Conservation (phyloP, 2,329 filamentous ascomycete species). For the Acrocalymma vagum region DNA sequence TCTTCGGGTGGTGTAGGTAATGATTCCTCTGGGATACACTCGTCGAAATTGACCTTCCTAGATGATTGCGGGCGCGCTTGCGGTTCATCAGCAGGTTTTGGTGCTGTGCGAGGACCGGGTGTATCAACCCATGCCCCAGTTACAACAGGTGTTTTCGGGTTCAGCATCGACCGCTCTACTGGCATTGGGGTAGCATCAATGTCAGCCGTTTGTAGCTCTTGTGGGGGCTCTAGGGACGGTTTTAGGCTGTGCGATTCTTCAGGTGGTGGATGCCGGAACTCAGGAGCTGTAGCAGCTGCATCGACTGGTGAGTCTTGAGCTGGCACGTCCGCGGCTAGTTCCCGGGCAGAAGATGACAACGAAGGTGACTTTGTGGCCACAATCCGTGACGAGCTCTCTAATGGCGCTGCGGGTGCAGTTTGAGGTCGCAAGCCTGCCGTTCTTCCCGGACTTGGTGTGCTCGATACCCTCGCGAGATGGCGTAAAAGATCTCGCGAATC, state of each 20-base stretch:
- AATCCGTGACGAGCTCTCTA: conserved; percentile 22
- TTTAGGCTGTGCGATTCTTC: conserved; percentile 12
- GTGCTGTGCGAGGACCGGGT: conserved; percentile 41
- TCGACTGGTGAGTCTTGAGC: conserved; percentile 2
- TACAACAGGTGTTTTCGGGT: conserved; percentile 54
- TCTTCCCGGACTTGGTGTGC: conserved; percentile 55
- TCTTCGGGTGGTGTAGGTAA: conserved; percentile 3
- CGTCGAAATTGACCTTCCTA: conserved; percentile 21
- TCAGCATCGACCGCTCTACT: conserved; percentile 24
- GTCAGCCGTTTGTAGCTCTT: conserved; percentile 13
- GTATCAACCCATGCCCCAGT: conserved; percentile 60
- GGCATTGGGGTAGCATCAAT: conserved; percentile 40
- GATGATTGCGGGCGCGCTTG: conserved; percentile 27
- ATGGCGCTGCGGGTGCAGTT: conserved; percentile 24
- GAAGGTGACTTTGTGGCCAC: conserved; percentile 9
- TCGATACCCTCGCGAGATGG: conserved; percentile 55
- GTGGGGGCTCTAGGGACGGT: conserved; percentile 7
- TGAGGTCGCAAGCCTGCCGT: conserved; percentile 25
- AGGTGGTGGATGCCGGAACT: conserved; percentile 9
- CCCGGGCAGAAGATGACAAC: neutral
- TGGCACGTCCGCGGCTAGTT: neutral
- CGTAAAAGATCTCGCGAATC: conserved; percentile 58
- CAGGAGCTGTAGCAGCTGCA: conserved; percentile 2
- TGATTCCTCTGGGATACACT: conserved; percentile 19
- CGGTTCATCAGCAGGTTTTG: conserved; percentile 13